These are phyloP conservation scores for Teratosphaeria zuluensis DNA, from an alignment of 2,329 filamentous ascomycete species.

Conservation along the genomic window DNA sequence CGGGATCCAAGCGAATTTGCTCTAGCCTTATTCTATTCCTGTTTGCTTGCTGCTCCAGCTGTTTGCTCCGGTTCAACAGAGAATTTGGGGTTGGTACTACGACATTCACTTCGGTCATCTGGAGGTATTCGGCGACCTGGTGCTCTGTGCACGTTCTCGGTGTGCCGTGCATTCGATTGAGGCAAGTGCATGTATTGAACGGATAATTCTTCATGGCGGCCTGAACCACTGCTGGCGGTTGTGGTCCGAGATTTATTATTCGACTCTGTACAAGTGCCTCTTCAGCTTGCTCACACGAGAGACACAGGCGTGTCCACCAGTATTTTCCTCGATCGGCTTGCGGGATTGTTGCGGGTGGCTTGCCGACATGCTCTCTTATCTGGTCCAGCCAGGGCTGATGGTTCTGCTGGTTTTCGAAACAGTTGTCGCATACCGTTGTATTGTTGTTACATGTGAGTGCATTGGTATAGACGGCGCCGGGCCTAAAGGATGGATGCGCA, in stretches of 20 bases:
- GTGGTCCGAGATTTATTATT: background rate
- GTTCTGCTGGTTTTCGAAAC: background rate
- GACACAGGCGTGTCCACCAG: background rate
- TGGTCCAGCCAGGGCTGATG: background rate
- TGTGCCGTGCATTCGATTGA: background rate
- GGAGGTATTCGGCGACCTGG: background rate
- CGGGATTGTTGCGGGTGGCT: background rate
- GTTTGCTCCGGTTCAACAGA: background rate
- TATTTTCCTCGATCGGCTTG: background rate
- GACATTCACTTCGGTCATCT: background rate
- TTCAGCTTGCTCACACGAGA: background rate
- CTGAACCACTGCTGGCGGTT: background rate
- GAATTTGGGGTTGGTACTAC: background rate
- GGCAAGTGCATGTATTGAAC: background rate
- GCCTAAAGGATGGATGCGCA: background rate
- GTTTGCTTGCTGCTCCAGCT: background rate
- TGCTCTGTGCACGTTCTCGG: background rate
- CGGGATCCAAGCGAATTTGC: background rate
- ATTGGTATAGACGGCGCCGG: background rate
- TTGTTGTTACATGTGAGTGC: background rate
- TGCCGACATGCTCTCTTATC: background rate
- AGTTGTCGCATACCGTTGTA: background rate
- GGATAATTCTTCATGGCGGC: background rate
- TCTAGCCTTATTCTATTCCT: background rate
- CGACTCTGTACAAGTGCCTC: background rate